These are phyloP conservation scores for Ilyonectria destructans DNA, from an alignment of 2,329 filamentous ascomycete genomes.

Conservation along the genomic window DNA sequence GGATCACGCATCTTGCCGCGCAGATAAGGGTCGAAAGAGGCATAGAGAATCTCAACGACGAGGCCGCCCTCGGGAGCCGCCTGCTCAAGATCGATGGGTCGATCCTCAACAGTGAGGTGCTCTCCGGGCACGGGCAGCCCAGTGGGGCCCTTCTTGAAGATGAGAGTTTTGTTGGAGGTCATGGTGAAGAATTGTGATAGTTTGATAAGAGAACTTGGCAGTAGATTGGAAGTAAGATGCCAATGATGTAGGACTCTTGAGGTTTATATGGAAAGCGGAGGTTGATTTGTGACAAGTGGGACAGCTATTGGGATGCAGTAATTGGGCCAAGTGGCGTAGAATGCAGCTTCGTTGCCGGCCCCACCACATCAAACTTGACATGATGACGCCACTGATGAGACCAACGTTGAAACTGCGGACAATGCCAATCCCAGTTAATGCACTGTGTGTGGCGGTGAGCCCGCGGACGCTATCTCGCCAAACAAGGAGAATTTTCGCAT, in stretches of 20 bases:
- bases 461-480: too few species aligned
- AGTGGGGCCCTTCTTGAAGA: slow-evolving; percentile 80
- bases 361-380: neutral
- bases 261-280: slow-evolving; percentile 1
- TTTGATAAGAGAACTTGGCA: neutral
- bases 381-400: neutral
- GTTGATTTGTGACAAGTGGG: neutral
- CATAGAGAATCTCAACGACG: slow-evolving; percentile 79
- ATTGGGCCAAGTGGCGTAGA: neutral
- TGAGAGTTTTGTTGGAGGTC: slow-evolving; percentile 78
- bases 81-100: slow-evolving; percentile 75
- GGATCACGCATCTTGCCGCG: slow-evolving; percentile 83
- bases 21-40: slow-evolving; percentile 89
- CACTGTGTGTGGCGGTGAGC: neutral
- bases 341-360: neutral
- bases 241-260: neutral
- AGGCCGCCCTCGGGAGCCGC: slow-evolving; percentile 75
- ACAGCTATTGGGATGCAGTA: neutral
- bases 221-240: neutral
- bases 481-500: too few species aligned
- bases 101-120: slow-evolving; percentile 78
- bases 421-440: neutral
- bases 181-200: slow-evolving; percentile 43
- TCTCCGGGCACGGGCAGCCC: slow-evolving; percentile 80
- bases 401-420: neutral